phyloP scores from a whole-genome alignment of 169 alveolate species.

The Plasmodium cynomolgi region DNA sequence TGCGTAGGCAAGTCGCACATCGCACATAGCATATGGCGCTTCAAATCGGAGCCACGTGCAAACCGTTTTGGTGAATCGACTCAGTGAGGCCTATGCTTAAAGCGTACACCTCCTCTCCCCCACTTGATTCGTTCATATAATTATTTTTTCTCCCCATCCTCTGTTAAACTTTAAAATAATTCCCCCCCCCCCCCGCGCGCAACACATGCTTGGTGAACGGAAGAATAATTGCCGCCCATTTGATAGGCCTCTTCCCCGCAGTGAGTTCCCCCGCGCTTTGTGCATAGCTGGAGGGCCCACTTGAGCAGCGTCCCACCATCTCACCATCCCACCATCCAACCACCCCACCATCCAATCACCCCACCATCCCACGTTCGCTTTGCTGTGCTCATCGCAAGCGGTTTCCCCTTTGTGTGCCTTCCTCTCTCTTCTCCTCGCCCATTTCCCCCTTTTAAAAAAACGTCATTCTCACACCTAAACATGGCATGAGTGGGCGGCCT shows the following conservation, averaged over 20 bases:
- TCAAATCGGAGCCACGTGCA: neutral
- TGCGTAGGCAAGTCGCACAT: neutral
- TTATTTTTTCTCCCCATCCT: neutral
- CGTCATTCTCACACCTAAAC: neutral
- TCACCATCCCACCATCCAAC: neutral
- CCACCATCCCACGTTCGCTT: neutral
- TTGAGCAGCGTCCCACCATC: neutral
- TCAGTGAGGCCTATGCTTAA: neutral
- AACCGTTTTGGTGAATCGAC: neutral
- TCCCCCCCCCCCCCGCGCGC: neutral
- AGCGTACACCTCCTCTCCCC: neutral
- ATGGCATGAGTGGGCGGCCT: neutral
- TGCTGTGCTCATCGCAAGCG: neutral
- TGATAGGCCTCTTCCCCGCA: neutral
- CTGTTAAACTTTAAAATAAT: neutral
- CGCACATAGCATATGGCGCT: neutral
- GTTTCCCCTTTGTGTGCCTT: neutral
- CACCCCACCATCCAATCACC: no score
- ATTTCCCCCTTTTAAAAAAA: neutral
- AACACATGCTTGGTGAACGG: neutral
- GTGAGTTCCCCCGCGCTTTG: neutral
- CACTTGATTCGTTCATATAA: neutral
- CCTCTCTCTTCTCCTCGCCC: neutral
- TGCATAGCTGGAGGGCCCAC: neutral
- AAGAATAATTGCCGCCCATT: neutral